Conservation (phyloP, 139 green algal species). For the Picochlorum sp. region DNA sequence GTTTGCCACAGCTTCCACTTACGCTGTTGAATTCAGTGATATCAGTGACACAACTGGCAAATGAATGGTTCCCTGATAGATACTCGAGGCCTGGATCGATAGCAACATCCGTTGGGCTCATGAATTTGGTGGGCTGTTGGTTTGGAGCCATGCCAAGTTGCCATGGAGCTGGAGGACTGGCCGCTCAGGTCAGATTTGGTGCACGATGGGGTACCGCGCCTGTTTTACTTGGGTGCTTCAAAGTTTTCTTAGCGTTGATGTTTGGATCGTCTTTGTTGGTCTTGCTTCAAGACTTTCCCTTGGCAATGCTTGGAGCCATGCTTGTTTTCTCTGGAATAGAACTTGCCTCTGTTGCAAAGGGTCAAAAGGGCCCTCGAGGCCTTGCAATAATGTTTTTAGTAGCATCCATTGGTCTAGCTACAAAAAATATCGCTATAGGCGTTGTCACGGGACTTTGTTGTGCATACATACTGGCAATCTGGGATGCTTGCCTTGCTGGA, state of each 20-base stretch:
- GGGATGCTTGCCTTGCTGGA: background rate
- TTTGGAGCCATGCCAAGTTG: slow-evolving; percentile 71
- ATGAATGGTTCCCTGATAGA: slow-evolving; percentile 46
- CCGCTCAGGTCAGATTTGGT: slow-evolving; percentile 69
- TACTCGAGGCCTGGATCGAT: slow-evolving; percentile 26
- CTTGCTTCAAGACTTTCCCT: slow-evolving; percentile 53
- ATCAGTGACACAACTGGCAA: slow-evolving; percentile 55
- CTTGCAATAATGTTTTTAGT: slow-evolving; percentile 55
- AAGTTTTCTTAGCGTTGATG: slow-evolving; percentile 54
- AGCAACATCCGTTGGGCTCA: slow-evolving; percentile 48
- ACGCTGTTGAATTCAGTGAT: slow-evolving; percentile 73
- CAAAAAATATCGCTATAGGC: slow-evolving; percentile 44
- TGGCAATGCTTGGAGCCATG: slow-evolving; percentile 48
- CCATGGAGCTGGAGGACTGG: slow-evolving; percentile 67
- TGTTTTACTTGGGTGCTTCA: slow-evolving; percentile 58
- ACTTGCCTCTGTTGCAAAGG: slow-evolving; percentile 35
- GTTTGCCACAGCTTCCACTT: slow-evolving; percentile 44
- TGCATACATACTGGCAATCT: slow-evolving; percentile 1
- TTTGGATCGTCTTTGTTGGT: slow-evolving; percentile 51
- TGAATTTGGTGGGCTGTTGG: slow-evolving; percentile 68
- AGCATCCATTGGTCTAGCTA: slow-evolving; percentile 37
- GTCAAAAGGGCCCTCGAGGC: slow-evolving; percentile 27
- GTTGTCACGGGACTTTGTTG: slow-evolving; percentile 38
- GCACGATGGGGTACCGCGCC: slow-evolving; percentile 51
- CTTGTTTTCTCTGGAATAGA: slow-evolving; percentile 52